Evolutionary conservation across 768 basidiomycete species (phyloP).

Genomic region (Thelephora aurantiotincta): DNA sequence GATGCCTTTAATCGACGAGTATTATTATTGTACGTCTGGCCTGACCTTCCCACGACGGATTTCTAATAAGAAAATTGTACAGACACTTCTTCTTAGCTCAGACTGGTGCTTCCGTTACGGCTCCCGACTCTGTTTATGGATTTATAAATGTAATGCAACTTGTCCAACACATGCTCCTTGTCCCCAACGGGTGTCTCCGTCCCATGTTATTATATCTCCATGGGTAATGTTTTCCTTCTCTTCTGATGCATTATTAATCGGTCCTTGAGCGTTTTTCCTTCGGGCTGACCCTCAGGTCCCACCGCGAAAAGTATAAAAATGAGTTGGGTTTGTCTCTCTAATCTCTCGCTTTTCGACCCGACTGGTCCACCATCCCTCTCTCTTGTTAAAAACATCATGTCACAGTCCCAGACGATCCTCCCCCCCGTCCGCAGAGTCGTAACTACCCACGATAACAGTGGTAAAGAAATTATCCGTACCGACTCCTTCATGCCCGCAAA

Average conservation of each 20-base stretch:
- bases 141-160: not conserved
- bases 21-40: conserved; percentile 72
- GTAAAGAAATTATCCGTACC: conserved; percentile 25
- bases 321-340: too few relatives aligned
- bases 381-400: not conserved
- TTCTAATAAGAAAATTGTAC: not conserved
- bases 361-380: too few relatives aligned
- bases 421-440: conserved; percentile 31
- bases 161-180: not conserved
- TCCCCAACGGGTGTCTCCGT: too few relatives aligned
- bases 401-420: not conserved
- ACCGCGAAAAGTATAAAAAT: too few relatives aligned
- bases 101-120: conserved; percentile 1
- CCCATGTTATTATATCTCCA: too few relatives aligned
- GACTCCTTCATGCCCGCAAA: conserved; percentile 15
- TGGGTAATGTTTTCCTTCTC: too few relatives aligned
- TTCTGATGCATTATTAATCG: too few relatives aligned
- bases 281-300: too few relatives aligned
- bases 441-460: conserved; percentile 30
- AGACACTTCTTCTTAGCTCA: conserved; percentile 31
- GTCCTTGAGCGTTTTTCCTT: too few relatives aligned
- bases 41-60: not conserved
- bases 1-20: conserved; percentile 81
- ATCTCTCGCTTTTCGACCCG: too few relatives aligned
- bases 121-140: conserved; percentile 2